These are phyloP conservation scores for Sporothrix euskadiensis DNA, from an alignment of 2,329 filamentous ascomycete species.

Conservation along the genomic window DNA sequence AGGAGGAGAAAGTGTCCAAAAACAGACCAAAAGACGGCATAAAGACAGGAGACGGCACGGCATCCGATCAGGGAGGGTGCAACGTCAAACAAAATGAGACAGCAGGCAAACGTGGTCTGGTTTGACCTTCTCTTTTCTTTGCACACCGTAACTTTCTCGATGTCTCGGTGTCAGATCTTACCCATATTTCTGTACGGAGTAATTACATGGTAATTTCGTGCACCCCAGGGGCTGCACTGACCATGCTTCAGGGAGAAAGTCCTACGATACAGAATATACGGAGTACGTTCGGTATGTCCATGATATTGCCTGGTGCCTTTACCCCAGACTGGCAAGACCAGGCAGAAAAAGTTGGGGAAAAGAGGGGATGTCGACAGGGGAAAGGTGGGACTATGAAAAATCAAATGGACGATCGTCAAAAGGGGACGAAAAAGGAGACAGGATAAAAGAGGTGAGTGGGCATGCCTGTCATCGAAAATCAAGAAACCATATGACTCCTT, in stretches of 20 bases:
- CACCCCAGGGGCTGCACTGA: not conserved
- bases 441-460: not conserved
- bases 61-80: not conserved
- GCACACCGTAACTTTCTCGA: not conserved
- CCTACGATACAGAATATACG: not conserved
- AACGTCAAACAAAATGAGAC: not conserved
- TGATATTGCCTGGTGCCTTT: not conserved
- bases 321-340: constrained; percentile 19
- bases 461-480: not conserved
- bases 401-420: not conserved
- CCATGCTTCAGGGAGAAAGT: not conserved
- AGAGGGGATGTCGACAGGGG: not conserved
- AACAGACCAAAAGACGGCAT: not conserved
- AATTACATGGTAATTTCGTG: not conserved
- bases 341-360: constrained; percentile 5
- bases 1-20: not conserved
- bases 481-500: not conserved
- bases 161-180: not conserved
- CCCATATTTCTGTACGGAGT: not conserved
- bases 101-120: not conserved
- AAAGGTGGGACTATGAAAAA: not conserved
- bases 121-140: not conserved
- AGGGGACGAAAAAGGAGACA: not conserved
- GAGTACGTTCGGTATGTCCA: not conserved
- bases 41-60: not conserved